Conservation (phyloP, 2,329 filamentous ascomycete species). For the Apiospora saccharicola region DNA sequence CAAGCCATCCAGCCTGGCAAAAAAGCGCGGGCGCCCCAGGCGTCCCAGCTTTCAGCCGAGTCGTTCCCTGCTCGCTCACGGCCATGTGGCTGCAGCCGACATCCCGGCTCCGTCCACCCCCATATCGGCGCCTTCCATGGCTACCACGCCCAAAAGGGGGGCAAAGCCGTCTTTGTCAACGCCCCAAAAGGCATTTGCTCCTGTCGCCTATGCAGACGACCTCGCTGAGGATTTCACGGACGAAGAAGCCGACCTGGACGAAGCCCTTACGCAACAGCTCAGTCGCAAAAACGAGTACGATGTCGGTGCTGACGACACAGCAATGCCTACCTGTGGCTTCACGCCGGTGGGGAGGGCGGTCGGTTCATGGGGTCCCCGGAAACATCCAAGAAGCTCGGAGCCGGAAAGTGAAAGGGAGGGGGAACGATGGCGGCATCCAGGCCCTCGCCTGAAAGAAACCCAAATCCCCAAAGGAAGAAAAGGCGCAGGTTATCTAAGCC, state of each 20-base stretch:
- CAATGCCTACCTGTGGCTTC: slow-evolving; percentile 26
- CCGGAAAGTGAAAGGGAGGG: not conserved
- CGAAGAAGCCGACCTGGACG: slow-evolving; percentile 38
- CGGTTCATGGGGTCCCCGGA: not conserved
- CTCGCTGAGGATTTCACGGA: slow-evolving; percentile 24
- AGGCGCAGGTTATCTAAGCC: slow-evolving; percentile 1
- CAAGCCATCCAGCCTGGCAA: slow-evolving; percentile 22
- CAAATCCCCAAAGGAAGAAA: slow-evolving; percentile 1
- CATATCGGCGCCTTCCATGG: not conserved
- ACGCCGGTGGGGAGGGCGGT: slow-evolving; percentile 25
- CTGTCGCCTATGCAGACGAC: not conserved
- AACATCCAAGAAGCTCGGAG: not conserved
- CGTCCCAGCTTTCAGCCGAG: slow-evolving; percentile 24
- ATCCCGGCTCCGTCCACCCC: not conserved
- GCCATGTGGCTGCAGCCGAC: not conserved
- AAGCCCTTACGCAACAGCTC: slow-evolving; percentile 41
- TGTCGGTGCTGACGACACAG: slow-evolving; percentile 33
- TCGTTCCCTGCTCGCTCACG: not conserved
- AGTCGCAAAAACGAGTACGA: slow-evolving; percentile 29
- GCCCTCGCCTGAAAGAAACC: not conserved
- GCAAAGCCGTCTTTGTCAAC: slow-evolving; percentile 48
- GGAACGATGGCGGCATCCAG: not conserved
- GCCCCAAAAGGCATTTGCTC: slow-evolving; percentile 43
- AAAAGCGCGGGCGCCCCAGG: slow-evolving; percentile 35
- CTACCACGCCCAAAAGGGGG: slow-evolving; percentile 1